Conservation (phyloP, 768 basidiomycete species). For the Suillus americanus region DNA sequence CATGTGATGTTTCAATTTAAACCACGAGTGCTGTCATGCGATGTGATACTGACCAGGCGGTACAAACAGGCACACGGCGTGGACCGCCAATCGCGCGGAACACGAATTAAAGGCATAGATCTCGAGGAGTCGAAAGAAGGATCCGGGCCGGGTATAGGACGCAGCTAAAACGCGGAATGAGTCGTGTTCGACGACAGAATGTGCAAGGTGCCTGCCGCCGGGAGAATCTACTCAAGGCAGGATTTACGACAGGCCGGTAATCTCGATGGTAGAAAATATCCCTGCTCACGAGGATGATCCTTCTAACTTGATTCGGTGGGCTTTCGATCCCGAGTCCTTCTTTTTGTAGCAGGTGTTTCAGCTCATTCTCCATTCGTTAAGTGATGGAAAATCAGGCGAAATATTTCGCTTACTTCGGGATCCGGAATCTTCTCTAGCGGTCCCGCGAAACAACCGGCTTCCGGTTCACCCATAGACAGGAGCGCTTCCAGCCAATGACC, state of each 20-base stretch:
- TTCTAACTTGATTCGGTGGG: constrained; percentile 17
- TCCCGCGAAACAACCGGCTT: neutral
- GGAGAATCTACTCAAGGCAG: neutral
- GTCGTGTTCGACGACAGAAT: neutral
- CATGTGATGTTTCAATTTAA: neutral
- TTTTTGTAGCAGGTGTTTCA: constrained; percentile 17
- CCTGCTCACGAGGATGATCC: neutral
- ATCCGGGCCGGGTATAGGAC: neutral
- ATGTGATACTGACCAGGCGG: neutral
- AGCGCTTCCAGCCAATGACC: neutral
- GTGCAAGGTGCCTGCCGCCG: neutral
- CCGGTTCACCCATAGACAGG: neutral
- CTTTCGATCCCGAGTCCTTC: constrained; percentile 8
- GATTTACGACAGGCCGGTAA: neutral
- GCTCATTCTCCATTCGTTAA: constrained; percentile 9
- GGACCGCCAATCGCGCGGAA: neutral
- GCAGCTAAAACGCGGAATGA: neutral
- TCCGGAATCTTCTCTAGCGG: neutral
- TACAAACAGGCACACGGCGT: neutral
- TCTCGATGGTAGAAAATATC: neutral
- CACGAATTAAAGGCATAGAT: neutral
- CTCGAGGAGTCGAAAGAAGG: neutral
- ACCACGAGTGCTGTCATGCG: neutral
- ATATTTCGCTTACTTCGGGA: neutral
- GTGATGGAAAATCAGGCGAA: neutral